Conservation (phyloP, 129 eudicot genomes). For the Flaveria ramosissima region DNA sequence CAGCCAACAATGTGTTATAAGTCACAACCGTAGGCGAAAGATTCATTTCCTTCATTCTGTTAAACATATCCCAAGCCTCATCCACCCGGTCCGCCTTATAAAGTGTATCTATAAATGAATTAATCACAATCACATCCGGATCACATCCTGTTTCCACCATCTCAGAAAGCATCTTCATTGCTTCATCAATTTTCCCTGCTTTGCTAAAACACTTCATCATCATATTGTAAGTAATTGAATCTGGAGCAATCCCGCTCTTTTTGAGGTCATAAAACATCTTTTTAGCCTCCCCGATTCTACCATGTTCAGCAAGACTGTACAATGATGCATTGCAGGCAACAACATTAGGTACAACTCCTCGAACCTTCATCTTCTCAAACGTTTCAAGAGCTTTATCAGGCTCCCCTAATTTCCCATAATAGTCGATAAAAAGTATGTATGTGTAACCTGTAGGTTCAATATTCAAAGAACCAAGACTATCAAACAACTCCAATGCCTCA, state of each 20-base stretch:
- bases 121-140: constrained; percentile 74
- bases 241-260: constrained; percentile 85
- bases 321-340: constrained; percentile 94
- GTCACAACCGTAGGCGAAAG: constrained; percentile 85
- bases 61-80: constrained; percentile 90
- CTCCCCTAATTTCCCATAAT: constrained; percentile 77
- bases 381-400: constrained; percentile 77
- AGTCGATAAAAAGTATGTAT: constrained; percentile 83
- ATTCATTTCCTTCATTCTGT: constrained; percentile 69
- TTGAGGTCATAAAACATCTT: constrained; percentile 63
- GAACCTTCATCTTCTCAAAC: constrained; percentile 81
- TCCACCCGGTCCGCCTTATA: constrained; percentile 76
- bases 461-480: constrained; percentile 51
- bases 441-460: constrained; percentile 70
- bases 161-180: constrained; percentile 61
- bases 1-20: constrained; percentile 85
- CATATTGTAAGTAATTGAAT: constrained; percentile 91
- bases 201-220: constrained; percentile 93
- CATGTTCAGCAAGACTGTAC: constrained; percentile 75
- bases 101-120: constrained; percentile 79
- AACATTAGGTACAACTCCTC: constrained; percentile 78
- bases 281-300: constrained; percentile 80
- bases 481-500: constrained; percentile 66
- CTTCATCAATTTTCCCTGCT: constrained; percentile 77
- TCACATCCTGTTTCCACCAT: constrained; percentile 73